Conservation (phyloP, 495 filamentous ascomycete genomes). For the Podospora pseudoanserina region DNA sequence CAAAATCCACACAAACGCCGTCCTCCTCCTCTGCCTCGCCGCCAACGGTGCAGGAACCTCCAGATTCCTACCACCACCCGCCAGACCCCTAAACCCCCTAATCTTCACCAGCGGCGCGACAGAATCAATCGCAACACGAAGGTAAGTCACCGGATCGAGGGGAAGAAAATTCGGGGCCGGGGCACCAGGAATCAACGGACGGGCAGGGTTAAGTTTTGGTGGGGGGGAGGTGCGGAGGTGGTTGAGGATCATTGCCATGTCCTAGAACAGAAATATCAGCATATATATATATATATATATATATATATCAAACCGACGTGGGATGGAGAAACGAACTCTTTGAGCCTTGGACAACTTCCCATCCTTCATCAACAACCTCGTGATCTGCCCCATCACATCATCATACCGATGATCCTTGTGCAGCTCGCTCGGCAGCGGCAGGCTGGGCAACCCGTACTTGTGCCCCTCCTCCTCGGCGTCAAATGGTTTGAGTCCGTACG, state of each 20-base stretch:
- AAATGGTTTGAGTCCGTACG: slow-evolving; percentile 31
- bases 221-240: slow-evolving; percentile 80
- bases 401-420: slow-evolving; percentile 77
- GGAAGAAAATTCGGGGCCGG: slow-evolving; percentile 72
- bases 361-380: slow-evolving; percentile 82
- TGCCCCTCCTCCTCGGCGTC: slow-evolving; percentile 49
- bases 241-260: slow-evolving; percentile 81
- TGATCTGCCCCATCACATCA: slow-evolving; percentile 76
- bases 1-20: slow-evolving; percentile 83
- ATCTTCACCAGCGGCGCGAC: slow-evolving; percentile 87
- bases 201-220: slow-evolving; percentile 62
- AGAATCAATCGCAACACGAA: slow-evolving; percentile 88
- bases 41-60: slow-evolving; percentile 76
- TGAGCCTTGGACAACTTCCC: slow-evolving; percentile 82
- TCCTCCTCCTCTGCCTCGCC: slow-evolving; percentile 68
- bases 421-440: slow-evolving; percentile 56
- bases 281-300: neutral
- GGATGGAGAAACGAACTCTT: slow-evolving; percentile 48
- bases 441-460: slow-evolving; percentile 70
- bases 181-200: slow-evolving; percentile 67
- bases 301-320: too few species aligned
- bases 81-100: slow-evolving; percentile 66
- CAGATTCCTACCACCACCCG: slow-evolving; percentile 79
- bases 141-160: slow-evolving; percentile 71
- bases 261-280: slow-evolving; percentile 41